phyloP scores from a whole-genome alignment of 805 yeast species.

The Sungouiozyma ichnusensis region DNA sequence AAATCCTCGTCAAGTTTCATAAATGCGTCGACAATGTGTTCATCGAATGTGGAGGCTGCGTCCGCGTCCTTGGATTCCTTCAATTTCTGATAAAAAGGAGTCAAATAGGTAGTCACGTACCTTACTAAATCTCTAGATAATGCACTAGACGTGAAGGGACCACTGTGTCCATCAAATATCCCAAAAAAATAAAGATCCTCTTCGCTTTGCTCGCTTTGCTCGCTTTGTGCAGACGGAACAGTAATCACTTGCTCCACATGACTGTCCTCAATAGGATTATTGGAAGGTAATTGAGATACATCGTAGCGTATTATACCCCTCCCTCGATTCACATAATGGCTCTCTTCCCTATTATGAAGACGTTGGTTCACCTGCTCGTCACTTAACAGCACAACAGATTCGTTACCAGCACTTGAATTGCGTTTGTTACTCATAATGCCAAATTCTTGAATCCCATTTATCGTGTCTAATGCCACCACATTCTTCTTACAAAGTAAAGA shows the following conservation, averaged over 20 bases:
- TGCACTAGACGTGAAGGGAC: conserved; percentile 86
- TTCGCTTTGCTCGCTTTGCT: conserved; percentile 11
- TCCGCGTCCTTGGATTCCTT: conserved; percentile 12
- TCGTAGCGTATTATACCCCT: conserved; percentile 86
- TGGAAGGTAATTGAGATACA: conserved; percentile 79
- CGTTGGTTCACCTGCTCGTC: conserved; percentile 64
- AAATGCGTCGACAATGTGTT: conserved; percentile 74
- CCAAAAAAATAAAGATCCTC: conserved; percentile 91
- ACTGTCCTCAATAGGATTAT: conserved; percentile 91
- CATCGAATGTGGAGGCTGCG: conserved; percentile 37
- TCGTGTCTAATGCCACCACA: not conserved
- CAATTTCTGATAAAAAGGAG: conserved; percentile 44
- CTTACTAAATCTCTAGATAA: conserved; percentile 70
- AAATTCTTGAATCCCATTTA: not conserved
- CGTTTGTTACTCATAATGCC: not conserved
- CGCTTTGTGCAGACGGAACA: conserved; percentile 39
- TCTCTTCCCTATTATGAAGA: conserved; percentile 67
- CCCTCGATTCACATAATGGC: conserved; percentile 69
- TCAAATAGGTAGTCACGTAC: conserved; percentile 67
- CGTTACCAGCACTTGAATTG: not conserved
- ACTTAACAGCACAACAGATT: conserved; percentile 38
- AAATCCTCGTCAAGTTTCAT: conserved; percentile 76
- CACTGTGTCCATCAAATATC: conserved; percentile 93
- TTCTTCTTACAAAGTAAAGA: not conserved
- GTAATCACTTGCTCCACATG: conserved; percentile 74